Conservation (phyloP, 768 basidiomycete species). For the Russula sp. region DNA sequence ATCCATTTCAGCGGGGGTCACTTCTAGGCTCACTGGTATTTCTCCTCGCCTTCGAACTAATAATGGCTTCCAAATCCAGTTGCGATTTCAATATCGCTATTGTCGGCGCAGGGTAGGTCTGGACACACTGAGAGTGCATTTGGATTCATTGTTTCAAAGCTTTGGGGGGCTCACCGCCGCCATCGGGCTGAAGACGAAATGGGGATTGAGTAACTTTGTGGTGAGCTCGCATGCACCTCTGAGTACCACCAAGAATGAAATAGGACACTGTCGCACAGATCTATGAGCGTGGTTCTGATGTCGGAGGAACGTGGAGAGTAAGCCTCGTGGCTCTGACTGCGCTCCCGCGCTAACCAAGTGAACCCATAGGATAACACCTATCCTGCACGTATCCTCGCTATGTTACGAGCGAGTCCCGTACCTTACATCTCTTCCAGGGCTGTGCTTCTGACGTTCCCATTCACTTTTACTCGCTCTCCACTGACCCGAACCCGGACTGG, state of each 20-base stretch:
- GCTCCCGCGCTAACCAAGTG: background rate
- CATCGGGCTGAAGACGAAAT: conserved; percentile 28
- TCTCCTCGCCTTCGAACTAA: too few relatives aligned
- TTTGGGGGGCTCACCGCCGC: conserved; percentile 27
- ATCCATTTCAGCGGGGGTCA: too few relatives aligned
- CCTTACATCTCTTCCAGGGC: conserved; percentile 17
- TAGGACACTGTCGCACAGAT: conserved; percentile 22
- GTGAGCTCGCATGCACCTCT: conserved; percentile 18
- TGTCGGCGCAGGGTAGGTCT: conserved; percentile 24
- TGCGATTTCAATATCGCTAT: conserved; percentile 18
- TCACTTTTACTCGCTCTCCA: conserved; percentile 25
- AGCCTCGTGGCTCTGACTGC: background rate
- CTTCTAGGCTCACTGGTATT: too few relatives aligned
- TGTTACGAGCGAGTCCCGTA: too few relatives aligned
- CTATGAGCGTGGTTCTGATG: conserved; percentile 26
- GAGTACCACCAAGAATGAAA: background rate
- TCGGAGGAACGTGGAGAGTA: conserved; percentile 27
- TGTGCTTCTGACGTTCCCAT: conserved; percentile 24
- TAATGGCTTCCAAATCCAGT: background rate
- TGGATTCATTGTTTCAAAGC: conserved; percentile 6
- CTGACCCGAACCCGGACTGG: conserved; percentile 28
- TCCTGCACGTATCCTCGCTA: conserved; percentile 12
- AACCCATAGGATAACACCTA: conserved; percentile 22
- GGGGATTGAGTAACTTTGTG: conserved; percentile 26
- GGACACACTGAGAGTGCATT: background rate